Base-by-base conservation (phyloP, 805 yeast genomes). In the Saccharomycopsis microspora region DNA sequence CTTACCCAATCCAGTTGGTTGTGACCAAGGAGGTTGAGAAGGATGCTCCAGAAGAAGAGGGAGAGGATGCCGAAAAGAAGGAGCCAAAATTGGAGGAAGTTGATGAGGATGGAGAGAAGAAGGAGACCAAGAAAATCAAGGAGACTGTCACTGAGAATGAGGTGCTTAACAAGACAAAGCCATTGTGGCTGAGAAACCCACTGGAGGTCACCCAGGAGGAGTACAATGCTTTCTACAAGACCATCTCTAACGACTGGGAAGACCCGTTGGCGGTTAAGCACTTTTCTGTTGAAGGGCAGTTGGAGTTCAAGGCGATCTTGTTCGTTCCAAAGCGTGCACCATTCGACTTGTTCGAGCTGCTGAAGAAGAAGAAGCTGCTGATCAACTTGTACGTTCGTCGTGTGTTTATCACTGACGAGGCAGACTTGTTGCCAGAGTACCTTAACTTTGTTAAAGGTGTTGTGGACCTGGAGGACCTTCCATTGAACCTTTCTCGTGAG, bases 311-410 rank as follows among this genome's bases (percentile, higher is more conserved):
- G 76, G 97, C 98, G 56, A 93, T 93, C 65, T 76, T 93, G 63
- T 93, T 87, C 65, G 80, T 93, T 72, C 99, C 99, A 72, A 86
- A 85, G 78, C 88, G 98, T 77, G 97, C 99, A 62, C 98, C 99
- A 71, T 86, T 93, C 65, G 98, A 93, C 67, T 76, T 95, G 67
- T 93, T 93, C 66, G 98, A 93, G 78, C 77, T 89, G 56, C 43
- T 50, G 27, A 93, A 93, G 82, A 93, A 88, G 94, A 93, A 93
- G 96, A 90, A 88, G 83, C 82, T 77, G 76, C 90, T 90, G 82
- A 93, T 93, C 77, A 93, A 93, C 78, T 81, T 93, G 62, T 93
- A 93, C 73, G 99, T 93, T 57, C 88, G 97, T 72, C 93, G 97
- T 75, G 99, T 93, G 58, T 93, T 93, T 84, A 93, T 93, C 71